phyloP scores from a whole-genome alignment of 768 basidiomycete species.

The Kockovaella imperatae region DNA sequence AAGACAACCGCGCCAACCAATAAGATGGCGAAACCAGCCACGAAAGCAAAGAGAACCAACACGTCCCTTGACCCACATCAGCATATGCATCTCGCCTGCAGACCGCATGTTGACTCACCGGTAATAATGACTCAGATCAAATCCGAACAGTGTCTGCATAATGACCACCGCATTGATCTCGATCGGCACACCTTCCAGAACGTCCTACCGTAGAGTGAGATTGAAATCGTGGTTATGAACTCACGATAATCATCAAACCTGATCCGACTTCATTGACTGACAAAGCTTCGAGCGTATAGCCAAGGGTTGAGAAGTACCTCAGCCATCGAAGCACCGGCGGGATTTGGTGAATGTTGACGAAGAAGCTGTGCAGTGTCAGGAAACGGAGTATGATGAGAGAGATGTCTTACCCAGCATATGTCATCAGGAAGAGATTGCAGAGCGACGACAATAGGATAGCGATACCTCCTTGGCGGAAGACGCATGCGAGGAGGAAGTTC shows the following conservation, averaged over 20 bases:
- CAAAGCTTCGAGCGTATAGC: slow-evolving; percentile 55
- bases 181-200: slow-evolving; percentile 71
- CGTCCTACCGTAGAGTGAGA: slow-evolving; percentile 53
- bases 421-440: slow-evolving; percentile 49
- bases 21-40: slow-evolving; percentile 64
- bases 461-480: slow-evolving; percentile 78
- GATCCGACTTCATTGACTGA: slow-evolving; percentile 86
- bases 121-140: slow-evolving; percentile 72
- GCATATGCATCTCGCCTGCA: not conserved
- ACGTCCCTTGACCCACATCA: slow-evolving; percentile 53
- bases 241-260: slow-evolving; percentile 63
- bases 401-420: slow-evolving; percentile 41
- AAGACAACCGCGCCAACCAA: slow-evolving; percentile 73
- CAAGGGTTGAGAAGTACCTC: slow-evolving; percentile 63
- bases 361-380: slow-evolving; percentile 51
- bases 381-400: not conserved
- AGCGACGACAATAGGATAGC: slow-evolving; percentile 74
- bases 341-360: slow-evolving; percentile 75
- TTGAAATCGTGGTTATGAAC: not conserved
- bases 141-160: slow-evolving; percentile 87
- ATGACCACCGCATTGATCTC: slow-evolving; percentile 71
- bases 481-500: slow-evolving; percentile 83
- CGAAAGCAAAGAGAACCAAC: slow-evolving; percentile 75
- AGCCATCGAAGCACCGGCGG: slow-evolving; percentile 90
- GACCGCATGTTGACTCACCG: slow-evolving; percentile 45